phyloP scores from a whole-genome alignment of 2,329 filamentous ascomycete genomes.

The Alternaria postmessia region DNA sequence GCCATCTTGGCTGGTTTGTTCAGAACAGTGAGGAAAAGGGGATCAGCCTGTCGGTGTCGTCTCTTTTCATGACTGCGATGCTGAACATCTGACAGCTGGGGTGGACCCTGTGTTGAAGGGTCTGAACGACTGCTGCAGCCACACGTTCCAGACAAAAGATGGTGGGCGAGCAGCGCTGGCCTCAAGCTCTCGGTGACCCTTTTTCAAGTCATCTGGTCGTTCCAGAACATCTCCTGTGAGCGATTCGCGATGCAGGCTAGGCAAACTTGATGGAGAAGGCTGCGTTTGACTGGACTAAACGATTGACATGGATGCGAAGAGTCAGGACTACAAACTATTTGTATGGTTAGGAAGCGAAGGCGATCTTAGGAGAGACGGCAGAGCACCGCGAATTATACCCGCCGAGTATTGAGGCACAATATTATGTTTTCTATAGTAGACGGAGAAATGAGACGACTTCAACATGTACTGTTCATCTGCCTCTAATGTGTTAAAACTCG shows the following conservation, averaged over 20 bases:
- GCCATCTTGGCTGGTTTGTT: background rate
- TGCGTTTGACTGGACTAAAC: background rate
- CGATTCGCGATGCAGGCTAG: background rate
- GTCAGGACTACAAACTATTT: background rate
- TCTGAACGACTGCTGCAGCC: background rate
- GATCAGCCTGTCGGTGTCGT: background rate
- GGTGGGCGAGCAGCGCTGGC: background rate
- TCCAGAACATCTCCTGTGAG: background rate
- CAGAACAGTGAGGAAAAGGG: background rate
- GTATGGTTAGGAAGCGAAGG: background rate
- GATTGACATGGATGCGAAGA: background rate
- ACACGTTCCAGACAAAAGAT: background rate
- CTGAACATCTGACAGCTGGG: background rate
- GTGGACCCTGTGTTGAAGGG: background rate
- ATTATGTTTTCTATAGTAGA: background rate
- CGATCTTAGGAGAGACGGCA: background rate
- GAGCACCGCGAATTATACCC: background rate
- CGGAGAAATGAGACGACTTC: background rate
- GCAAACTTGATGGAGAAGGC: background rate
- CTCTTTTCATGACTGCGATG: background rate
- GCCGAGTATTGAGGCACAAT: background rate
- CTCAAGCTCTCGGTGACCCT: background rate
- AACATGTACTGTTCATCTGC: background rate
- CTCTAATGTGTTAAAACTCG: background rate
- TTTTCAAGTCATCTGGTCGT: background rate